Base-by-base conservation (phyloP, 2,329 filamentous ascomycete species). In the Diaporthe velutina region DNA sequence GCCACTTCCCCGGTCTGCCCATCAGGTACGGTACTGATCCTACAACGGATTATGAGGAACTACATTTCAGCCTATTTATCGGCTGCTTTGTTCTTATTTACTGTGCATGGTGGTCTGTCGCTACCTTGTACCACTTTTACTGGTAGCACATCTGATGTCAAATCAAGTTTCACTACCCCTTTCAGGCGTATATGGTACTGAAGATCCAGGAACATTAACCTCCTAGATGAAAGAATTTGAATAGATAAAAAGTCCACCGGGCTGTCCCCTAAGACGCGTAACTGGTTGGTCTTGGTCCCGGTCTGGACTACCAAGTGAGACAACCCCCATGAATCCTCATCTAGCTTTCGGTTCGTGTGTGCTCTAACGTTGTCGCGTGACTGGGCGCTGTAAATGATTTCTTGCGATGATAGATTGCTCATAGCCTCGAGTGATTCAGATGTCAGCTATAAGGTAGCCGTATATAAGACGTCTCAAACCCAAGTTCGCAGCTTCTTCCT, bases 1-100 rank as follows among this genome's bases (percentile, higher is more conserved):
- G 12, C 17, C 19, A n/a, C 2, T 66, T 48, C 28, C 60, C 60
- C 33, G 28, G 9, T 25, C 3, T 66, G 6, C 28, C 33, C 3
- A 17, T 66, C 42, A 48, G 25, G 6, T 66, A 66, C 42, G 60
- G 25, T 30, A 13, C 50, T 50, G 60, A 66, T 35, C 60, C 60
- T 3, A 42, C 60, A 66, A 48, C 60, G 60, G 60, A 28, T 25
- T 10, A n/a, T 10, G 8, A 30, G 19, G 60, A 35, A 42, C n/a
- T n/a, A n/a, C n/a, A n/a, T n/a, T n/a, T n/a, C n/a, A n/a, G n/a
- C n/a, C n/a, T n/a, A n/a, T n/a, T n/a, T n/a, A n/a, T n/a, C n/a
- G n/a, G n/a, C n/a, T n/a, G n/a, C n/a, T n/a, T n/a, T n/a, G n/a
- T n/a, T n/a, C n/a, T 30, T 30, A 8, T 19, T 55, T 0, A 17